Base-by-base conservation (phyloP, 495 filamentous ascomycete species). In the Bathelium albidoporum region DNA sequence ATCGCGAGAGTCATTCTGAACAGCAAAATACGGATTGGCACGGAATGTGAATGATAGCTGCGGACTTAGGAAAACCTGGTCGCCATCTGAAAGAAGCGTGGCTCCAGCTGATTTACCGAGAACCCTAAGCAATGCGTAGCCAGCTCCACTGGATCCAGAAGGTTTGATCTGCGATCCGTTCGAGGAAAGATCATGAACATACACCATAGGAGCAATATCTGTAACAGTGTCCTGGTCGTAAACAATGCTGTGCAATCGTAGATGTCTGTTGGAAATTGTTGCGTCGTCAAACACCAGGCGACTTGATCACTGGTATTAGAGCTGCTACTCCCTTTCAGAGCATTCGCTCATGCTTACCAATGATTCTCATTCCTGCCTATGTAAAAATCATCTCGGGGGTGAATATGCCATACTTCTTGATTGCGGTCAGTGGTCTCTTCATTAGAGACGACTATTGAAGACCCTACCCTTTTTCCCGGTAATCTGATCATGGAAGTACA, bases 211-310 rank as follows among this genome's bases (percentile, higher is more conserved):
- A 0, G 68, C 43, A n/a, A 74, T 66, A 2, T 66, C 68, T 11
- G 61, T 44, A 1, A 62, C 61, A 32, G 31, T 18, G 22, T 67
- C 55, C 24, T 69, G 43, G 22, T 75, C 76, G 63, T 72, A 76
- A 5, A 73, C 20, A 45, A 77, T 64, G 62, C 72, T 71, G 62
- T 74, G 70, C 59, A 79, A 68, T 14, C 71, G 68, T 20, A 79
- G 62, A 65, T 79, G 76, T 49, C 66, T 67, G 41, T 73, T 71
- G 7, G 76, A 78, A 31, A 78, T 73, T 45, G 60, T 71, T 7
- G 61, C 62, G 43, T 77, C 75, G 1, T 64, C 20, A 14, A 62
- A 60, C 18, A 29, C 65, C 24, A 60, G 60, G 18, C 26, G 49
- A 55, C 49, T 55, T 29, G 22, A 29, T 26, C 9, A 9, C 29